A percentile compares a stretch with the other conserved stretches of the same genome.
phyloP scores from a whole-genome alignment of 176 grass and related monocot species.

The Panicum miliaceum region DNA sequence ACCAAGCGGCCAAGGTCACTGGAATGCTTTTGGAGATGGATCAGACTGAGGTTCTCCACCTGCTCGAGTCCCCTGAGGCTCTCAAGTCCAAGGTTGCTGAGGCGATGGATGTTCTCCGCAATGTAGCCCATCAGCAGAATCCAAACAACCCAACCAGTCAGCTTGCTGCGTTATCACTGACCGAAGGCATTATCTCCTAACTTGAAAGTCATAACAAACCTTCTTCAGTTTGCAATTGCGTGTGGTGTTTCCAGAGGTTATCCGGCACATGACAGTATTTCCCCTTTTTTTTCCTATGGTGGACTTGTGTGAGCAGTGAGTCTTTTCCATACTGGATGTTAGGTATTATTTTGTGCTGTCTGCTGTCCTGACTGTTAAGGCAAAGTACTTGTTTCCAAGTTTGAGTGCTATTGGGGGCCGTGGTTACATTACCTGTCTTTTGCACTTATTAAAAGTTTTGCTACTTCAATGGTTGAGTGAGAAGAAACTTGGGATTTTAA shows the following conservation, averaged over 20 bases:
- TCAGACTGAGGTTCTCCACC: constrained; percentile 89
- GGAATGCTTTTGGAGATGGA: constrained; percentile 99
- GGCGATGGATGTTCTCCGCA: constrained; percentile 93
- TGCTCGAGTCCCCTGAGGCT: constrained; percentile 87
- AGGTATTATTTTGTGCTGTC: constrained; percentile 22
- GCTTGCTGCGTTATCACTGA: constrained; percentile 64
- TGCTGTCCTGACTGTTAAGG: constrained; percentile 12
- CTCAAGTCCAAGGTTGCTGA: constrained; percentile 87
- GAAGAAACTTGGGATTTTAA: background rate
- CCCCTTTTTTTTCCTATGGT: constrained; percentile 23
- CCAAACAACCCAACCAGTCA: constrained; percentile 60
- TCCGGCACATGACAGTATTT: constrained; percentile 33
- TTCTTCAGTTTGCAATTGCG: constrained; percentile 17
- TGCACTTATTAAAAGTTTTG: constrained; percentile 25
- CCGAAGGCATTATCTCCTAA: constrained; percentile 61
- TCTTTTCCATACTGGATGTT: constrained; percentile 38
- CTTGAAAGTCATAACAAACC: background rate
- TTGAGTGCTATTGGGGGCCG: constrained; percentile 17
- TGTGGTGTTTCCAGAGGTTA: constrained; percentile 38
- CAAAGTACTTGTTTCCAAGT: constrained; percentile 32
- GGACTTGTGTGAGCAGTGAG: constrained; percentile 15
- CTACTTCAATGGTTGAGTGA: constrained; percentile 22
- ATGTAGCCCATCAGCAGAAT: constrained; percentile 70
- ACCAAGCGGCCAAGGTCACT: constrained; percentile 77
- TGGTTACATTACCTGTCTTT: constrained; percentile 19